These are phyloP conservation scores for Pichia phayaonensis DNA, from an alignment of 805 yeast species.

Conservation along the genomic window DNA sequence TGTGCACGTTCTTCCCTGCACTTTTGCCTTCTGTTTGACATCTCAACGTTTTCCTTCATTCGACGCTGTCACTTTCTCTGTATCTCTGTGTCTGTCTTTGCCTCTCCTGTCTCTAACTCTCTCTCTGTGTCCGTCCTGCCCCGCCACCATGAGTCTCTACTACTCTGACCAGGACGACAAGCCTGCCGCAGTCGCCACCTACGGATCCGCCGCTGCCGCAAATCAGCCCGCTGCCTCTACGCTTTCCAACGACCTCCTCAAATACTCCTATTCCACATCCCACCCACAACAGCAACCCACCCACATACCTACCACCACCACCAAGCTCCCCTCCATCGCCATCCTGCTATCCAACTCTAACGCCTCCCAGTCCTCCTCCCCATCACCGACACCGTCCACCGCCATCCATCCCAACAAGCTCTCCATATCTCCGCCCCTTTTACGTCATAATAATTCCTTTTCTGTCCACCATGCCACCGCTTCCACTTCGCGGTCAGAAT, in stretches of 20 bases:
- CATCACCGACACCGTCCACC: not conserved
- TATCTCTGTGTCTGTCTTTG: no score
- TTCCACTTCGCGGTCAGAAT: conserved; percentile 6
- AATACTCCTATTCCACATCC: conserved; percentile 12
- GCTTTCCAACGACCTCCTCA: conserved; percentile 12
- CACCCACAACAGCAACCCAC: no score
- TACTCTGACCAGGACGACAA: not conserved
- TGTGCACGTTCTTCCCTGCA: no score
- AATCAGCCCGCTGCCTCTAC: not conserved
- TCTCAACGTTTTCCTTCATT: no score
- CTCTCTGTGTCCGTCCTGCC: no score
- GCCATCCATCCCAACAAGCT: not conserved
- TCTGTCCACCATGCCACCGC: not conserved
- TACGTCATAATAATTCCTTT: conserved; percentile 1
- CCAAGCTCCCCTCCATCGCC: conserved; percentile 3
- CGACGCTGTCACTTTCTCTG: no score
- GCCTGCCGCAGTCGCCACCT: not conserved
- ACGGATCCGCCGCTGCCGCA: not conserved
- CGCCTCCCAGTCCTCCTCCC: not conserved
- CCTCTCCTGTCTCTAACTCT: no score
- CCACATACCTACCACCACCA: no score
- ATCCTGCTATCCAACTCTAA: conserved; percentile 1
- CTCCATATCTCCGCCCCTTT: conserved; percentile 6
- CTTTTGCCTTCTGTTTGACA: no score
- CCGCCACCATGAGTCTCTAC: no score